Percentiles rank a stretch among this genome's conserved stretches.
These are phyloP conservation scores for Falciphora oryzae DNA, from an alignment of 2,329 filamentous ascomycete genomes.

Conservation along the genomic window DNA sequence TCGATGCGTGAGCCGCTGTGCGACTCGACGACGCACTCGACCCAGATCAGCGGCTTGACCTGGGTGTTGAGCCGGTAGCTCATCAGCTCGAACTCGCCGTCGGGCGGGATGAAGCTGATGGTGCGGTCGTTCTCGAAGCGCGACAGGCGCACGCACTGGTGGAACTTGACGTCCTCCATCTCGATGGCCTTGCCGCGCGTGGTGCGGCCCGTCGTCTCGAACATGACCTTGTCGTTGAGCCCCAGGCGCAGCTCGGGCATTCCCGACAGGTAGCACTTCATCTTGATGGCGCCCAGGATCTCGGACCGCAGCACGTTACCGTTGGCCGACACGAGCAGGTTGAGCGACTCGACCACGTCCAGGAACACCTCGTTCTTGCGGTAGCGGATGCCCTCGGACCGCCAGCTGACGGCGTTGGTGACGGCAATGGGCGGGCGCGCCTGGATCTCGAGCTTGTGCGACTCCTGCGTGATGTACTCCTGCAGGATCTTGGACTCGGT, in stretches of 20 bases:
- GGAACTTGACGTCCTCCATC: conserved; percentile 99
- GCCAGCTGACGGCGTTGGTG: conserved; percentile 96
- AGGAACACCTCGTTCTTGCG: conserved; percentile 99
- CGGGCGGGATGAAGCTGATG: conserved; percentile 97
- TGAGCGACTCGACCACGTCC: conserved; percentile 93
- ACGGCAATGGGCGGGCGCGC: conserved; percentile 94
- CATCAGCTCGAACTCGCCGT: conserved; percentile 99
- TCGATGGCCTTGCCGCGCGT: conserved; percentile 96
- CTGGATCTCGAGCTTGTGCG: conserved; percentile 95
- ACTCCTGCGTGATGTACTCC: conserved; percentile 99
- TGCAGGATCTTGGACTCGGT: conserved; percentile 98
- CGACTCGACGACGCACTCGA: conserved; percentile 94
- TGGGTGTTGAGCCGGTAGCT: conserved; percentile 97
- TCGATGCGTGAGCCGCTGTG: conserved; percentile 94
- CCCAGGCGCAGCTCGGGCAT: conserved; percentile 96
- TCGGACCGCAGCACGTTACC: conserved; percentile 95
- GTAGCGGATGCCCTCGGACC: conserved; percentile 95
- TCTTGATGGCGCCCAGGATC: conserved; percentile 95
- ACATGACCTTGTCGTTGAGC: conserved; percentile 99
- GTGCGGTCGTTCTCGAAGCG: conserved; percentile 98
- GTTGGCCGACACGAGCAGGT: conserved; percentile 87
- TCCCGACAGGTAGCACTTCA: conserved; percentile 98
- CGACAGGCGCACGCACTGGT: conserved; percentile 92
- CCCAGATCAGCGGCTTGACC: conserved; percentile 98
- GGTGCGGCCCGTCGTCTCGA: conserved; percentile 91